Percentiles rank a stretch among this genome's conserved stretches.
phyloP scores from a whole-genome alignment of 768 basidiomycete genomes.

The Suillus luteus region DNA sequence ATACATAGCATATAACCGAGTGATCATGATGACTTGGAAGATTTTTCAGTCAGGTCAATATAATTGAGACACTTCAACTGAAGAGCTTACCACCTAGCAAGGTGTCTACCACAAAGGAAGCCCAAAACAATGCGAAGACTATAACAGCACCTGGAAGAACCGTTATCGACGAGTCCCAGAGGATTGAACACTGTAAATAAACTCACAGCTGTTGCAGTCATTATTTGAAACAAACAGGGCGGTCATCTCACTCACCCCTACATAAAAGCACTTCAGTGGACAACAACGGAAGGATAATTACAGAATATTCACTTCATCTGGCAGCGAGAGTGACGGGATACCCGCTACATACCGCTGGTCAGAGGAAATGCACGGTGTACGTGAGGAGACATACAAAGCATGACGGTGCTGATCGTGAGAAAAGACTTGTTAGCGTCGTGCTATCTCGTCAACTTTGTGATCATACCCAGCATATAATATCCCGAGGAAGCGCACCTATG shows the following conservation, averaged over 20 bases:
- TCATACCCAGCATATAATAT: background rate
- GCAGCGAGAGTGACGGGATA: background rate
- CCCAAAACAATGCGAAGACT: background rate
- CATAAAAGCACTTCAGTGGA: background rate
- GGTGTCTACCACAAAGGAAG: background rate
- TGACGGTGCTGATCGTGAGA: background rate
- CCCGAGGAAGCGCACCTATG: background rate
- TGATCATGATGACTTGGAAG: background rate
- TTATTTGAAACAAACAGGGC: background rate
- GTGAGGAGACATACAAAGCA: background rate
- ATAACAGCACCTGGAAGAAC: background rate
- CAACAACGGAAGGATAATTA: background rate
- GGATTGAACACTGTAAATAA: background rate
- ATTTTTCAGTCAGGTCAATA: background rate
- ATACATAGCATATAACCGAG: background rate
- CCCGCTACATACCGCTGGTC: background rate
- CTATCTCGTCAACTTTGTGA: background rate
- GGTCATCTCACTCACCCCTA: background rate
- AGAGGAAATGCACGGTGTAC: background rate
- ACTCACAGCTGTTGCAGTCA: background rate
- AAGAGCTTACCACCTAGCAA: background rate
- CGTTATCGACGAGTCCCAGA: background rate
- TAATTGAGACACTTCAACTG: background rate
- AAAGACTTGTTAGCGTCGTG: background rate
- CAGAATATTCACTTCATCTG: background rate